phyloP scores from a whole-genome alignment of 495 filamentous ascomycete genomes.

The Staphylotrichum tortipilum region DNA sequence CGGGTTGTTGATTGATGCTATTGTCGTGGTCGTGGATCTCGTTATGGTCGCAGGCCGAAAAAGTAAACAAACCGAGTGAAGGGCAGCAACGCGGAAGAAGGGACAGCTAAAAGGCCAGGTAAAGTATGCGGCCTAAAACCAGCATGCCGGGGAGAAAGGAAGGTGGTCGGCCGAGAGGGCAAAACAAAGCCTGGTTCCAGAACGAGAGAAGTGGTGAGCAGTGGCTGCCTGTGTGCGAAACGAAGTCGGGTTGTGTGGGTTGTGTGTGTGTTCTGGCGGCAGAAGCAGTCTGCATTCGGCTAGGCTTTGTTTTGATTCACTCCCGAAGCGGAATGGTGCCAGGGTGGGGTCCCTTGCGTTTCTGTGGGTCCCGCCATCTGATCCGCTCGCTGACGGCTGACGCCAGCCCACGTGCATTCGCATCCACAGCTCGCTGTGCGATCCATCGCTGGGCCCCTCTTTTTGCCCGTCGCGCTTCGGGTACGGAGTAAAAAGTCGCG shows the following conservation, averaged over 20 bases:
- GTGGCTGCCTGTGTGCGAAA: slow-evolving; percentile 8
- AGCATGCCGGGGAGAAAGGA: background rate
- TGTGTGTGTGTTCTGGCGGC: slow-evolving; percentile 11
- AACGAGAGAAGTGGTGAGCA: slow-evolving; percentile 11
- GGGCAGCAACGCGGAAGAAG: background rate
- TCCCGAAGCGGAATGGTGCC: slow-evolving; percentile 22
- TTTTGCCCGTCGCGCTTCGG: background rate
- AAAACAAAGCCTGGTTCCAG: slow-evolving; percentile 7
- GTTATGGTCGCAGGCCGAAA: too few species aligned
- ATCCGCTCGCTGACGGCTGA: too few species aligned
- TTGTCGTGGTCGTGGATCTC: background rate
- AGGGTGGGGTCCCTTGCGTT: slow-evolving; percentile 10
- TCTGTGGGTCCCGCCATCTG: too few species aligned
- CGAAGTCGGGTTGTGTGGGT: slow-evolving; percentile 22
- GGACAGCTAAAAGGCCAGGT: background rate
- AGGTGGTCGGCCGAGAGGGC: background rate
- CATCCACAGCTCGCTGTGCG: background rate
- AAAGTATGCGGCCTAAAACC: background rate
- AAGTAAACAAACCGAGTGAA: slow-evolving; percentile 1
- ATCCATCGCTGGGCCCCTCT: too few species aligned
- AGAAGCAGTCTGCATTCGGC: slow-evolving; percentile 8
- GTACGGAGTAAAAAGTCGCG: slow-evolving; percentile 5
- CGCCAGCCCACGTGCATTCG: slow-evolving; percentile 24
- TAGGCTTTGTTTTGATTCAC: slow-evolving; percentile 28
- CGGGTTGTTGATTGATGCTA: slow-evolving; percentile 2